Percentiles rank a stretch among this genome's conserved stretches.
Evolutionary conservation across 352 stramenopile species (phyloP).

Genomic region (Peronospora farinosa): DNA sequence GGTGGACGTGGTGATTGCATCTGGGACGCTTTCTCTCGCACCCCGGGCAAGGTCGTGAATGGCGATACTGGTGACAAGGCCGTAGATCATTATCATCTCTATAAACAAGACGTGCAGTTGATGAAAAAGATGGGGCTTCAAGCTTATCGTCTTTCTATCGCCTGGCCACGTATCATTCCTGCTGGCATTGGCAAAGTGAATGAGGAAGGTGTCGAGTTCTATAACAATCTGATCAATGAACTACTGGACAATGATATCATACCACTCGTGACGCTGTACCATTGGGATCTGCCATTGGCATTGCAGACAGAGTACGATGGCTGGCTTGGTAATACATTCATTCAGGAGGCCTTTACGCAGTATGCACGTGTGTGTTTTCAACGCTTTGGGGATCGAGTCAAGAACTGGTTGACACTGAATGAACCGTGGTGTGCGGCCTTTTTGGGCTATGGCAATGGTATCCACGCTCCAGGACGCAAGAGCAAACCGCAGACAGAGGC

Average conservation of each 20-base stretch:
- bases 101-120: conserved; percentile 84
- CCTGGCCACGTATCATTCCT: conserved; percentile 89
- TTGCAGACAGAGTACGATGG: conserved; percentile 84
- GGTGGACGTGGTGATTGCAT: conserved; percentile 80
- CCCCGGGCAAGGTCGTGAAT: conserved; percentile 55
- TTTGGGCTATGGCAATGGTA: conserved; percentile 78
- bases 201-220: conserved; percentile 84
- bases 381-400: conserved; percentile 88
- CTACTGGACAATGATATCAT: conserved; percentile 80
- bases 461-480: conserved; percentile 73
- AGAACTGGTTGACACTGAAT: conserved; percentile 91
- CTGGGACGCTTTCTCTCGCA: conserved; percentile 87
- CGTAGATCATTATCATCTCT: conserved; percentile 89
- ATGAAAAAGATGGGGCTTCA: conserved; percentile 88
- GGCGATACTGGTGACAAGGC: conserved; percentile 79
- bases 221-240: conserved; percentile 86
- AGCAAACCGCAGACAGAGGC: conserved; percentile 44
- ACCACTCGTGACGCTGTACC: conserved; percentile 91
- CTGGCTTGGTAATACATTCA: conserved; percentile 39
- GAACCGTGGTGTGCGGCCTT: conserved; percentile 85
- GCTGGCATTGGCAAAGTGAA: conserved; percentile 71
- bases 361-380: conserved; percentile 88
- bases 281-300: conserved; percentile 91
- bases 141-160: conserved; percentile 87
- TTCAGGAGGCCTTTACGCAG: conserved; percentile 59